These are phyloP conservation scores for Cyphellophora attinorum DNA, from an alignment of 2,329 filamentous ascomycete genomes.

Conservation along the genomic window DNA sequence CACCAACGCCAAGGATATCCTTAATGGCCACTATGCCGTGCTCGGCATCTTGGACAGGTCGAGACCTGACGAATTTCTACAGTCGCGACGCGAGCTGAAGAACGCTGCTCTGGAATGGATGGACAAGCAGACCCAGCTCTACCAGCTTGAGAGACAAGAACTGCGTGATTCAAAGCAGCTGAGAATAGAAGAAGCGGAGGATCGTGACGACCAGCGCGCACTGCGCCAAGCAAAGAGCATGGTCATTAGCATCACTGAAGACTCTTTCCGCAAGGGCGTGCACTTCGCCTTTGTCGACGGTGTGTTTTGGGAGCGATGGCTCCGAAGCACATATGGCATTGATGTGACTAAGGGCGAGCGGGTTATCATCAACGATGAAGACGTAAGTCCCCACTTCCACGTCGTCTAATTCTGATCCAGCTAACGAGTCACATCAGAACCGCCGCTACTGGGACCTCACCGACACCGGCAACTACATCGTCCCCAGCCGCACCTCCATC, in stretches of 20 bases:
- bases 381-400: conserved; percentile 52
- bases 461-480: conserved; percentile 78
- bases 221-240: conserved; percentile 82
- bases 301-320: conserved; percentile 95
- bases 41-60: conserved; percentile 77
- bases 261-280: conserved; percentile 73
- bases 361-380: conserved; percentile 94
- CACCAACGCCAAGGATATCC: conserved; percentile 84
- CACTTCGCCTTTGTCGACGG: conserved; percentile 96
- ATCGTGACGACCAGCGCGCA: conserved; percentile 81
- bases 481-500: conserved; percentile 80
- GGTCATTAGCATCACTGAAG: conserved; percentile 77
- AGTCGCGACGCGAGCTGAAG: conserved; percentile 82
- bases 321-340: conserved; percentile 88
- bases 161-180: conserved; percentile 89
- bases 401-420: no score
- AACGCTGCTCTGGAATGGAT: conserved; percentile 95
- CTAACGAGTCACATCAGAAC: no score
- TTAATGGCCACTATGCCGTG: conserved; percentile 91
- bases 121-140: conserved; percentile 85
- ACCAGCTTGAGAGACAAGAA: conserved; percentile 88
- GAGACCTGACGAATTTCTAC: conserved; percentile 66
- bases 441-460: conserved; percentile 93
- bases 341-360: conserved; percentile 77
- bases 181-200: conserved; percentile 90